Evolutionary conservation across 192 early-diverging fungal species (phyloP).

Genomic region (Podila minutissima): DNA sequence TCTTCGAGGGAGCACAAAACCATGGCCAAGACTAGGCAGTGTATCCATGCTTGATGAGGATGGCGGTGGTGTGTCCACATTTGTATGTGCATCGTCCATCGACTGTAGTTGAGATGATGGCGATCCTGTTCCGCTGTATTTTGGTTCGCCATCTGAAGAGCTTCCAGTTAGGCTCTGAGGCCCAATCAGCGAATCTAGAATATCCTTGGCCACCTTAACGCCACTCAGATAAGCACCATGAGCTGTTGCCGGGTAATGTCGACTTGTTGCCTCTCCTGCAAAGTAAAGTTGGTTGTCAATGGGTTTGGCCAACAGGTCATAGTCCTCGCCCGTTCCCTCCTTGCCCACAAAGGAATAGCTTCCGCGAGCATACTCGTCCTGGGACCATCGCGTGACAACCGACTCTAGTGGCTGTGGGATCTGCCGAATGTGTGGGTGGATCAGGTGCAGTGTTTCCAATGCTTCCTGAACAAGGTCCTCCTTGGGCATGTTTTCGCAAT

Average conservation of each 20-base stretch:
- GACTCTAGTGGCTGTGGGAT: constrained; percentile 34
- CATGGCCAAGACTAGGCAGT: constrained; percentile 26
- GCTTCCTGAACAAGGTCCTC: constrained; percentile 36
- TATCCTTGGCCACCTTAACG: constrained; percentile 31
- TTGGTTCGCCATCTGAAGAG: neutral
- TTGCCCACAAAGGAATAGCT: constrained; percentile 44
- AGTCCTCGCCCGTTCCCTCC: constrained; percentile 41
- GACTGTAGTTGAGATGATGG: neutral
- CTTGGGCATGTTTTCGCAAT: constrained; percentile 29
- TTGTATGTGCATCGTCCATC: constrained; percentile 22
- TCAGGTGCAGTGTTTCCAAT: constrained; percentile 23
- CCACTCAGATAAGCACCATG: constrained; percentile 48
- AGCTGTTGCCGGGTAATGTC: constrained; percentile 42
- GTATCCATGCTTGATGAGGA: neutral
- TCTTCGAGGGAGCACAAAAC: constrained; percentile 15
- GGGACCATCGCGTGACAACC: constrained; percentile 39
- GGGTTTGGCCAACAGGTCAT: constrained; percentile 26
- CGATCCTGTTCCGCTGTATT: neutral
- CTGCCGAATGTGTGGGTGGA: constrained; percentile 11
- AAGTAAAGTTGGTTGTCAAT: constrained; percentile 41
- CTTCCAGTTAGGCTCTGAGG: constrained; percentile 11
- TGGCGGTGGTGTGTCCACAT: constrained; percentile 1
- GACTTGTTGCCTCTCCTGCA: constrained; percentile 44
- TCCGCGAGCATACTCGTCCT: constrained; percentile 43
- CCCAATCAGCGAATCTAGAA: constrained; percentile 37